These are phyloP conservation scores for Dothideomycetes sp. DNA, from an alignment of 2,329 filamentous ascomycete genomes.

Conservation along the genomic window DNA sequence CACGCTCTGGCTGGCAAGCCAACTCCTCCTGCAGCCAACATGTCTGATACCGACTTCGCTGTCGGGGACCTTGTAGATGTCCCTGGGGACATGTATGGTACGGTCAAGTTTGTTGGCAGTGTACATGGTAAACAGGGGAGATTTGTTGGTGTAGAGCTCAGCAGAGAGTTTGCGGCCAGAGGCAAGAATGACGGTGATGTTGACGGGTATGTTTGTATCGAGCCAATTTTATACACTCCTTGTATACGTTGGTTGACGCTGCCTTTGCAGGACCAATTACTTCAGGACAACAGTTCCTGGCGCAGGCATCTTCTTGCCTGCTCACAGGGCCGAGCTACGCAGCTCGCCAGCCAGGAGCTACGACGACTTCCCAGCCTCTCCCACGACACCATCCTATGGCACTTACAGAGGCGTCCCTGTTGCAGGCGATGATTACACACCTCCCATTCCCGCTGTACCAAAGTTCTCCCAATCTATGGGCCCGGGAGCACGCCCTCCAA, in stretches of 20 bases:
- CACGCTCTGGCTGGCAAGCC: conserved; percentile 52
- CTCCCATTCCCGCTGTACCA: conserved; percentile 50
- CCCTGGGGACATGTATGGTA: conserved; percentile 83
- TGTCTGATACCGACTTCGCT: conserved; percentile 46
- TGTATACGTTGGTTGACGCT: conserved; percentile 8
- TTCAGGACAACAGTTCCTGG: conserved; percentile 70
- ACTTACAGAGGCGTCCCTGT: conserved; percentile 32
- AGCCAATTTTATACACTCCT: neutral
- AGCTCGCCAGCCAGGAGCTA: conserved; percentile 44
- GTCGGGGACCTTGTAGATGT: conserved; percentile 83
- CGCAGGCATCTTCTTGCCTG: conserved; percentile 85
- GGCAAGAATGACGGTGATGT: conserved; percentile 97
- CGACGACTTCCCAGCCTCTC: conserved; percentile 52
- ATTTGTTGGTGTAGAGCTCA: conserved; percentile 87
- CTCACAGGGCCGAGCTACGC: conserved; percentile 66
- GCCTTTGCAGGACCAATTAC: conserved; percentile 53
- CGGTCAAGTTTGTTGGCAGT: conserved; percentile 75
- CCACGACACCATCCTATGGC: conserved; percentile 51
- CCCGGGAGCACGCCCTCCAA: conserved; percentile 55
- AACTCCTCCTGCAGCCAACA: conserved; percentile 26
- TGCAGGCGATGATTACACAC: conserved; percentile 31
- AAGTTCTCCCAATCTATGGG: conserved; percentile 88
- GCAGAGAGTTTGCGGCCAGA: conserved; percentile 63
- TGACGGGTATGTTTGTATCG: conserved; percentile 58
- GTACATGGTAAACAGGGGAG: conserved; percentile 82